A percentile compares a stretch with the other conserved stretches of the same genome.
Conservation (phyloP, 1,139 yeast species). For the Pichia sp. region DNA sequence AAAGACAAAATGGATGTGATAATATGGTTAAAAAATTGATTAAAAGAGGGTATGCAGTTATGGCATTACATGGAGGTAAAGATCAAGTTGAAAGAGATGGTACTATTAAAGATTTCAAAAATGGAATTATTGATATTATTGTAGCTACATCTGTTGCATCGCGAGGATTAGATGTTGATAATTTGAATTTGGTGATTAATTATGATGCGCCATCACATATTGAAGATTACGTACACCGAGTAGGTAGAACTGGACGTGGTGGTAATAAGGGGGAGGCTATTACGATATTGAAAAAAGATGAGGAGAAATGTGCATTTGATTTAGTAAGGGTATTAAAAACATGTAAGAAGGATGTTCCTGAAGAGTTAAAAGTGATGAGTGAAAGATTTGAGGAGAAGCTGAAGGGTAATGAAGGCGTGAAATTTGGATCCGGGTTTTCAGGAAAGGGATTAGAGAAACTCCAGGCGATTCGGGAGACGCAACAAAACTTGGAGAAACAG, state of each 20-base stretch:
- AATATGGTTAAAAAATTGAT: conserved; percentile 51
- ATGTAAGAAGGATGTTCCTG: conserved; percentile 39
- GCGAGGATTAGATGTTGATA: conserved; percentile 87
- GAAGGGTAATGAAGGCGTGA: conserved; percentile 64
- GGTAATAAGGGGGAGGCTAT: conserved; percentile 73
- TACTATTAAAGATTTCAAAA: conserved; percentile 68
- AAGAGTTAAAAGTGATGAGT: conserved; percentile 48
- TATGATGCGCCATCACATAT: conserved; percentile 87
- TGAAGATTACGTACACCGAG: conserved; percentile 95
- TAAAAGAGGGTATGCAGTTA: conserved; percentile 51
- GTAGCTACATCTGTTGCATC: conserved; percentile 95
- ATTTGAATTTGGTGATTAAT: conserved; percentile 71
- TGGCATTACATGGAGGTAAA: conserved; percentile 88
- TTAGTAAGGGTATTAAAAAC: conserved; percentile 62
- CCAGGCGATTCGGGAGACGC: conserved; percentile 60
- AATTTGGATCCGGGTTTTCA: conserved; percentile 74
- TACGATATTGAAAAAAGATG: conserved; percentile 60
- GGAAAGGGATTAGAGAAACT: conserved; percentile 87
- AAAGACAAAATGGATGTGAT: conserved; percentile 81
- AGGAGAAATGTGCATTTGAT: conserved; percentile 66
- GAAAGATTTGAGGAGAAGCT: conserved; percentile 52
- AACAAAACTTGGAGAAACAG: conserved; percentile 28
- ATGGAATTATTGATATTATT: conserved; percentile 54
- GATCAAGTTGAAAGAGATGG: conserved; percentile 78
- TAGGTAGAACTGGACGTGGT: conserved; percentile 96